Evolutionary conservation across 768 basidiomycete species (phyloP).

Genomic region (Tylopilus sp.): DNA sequence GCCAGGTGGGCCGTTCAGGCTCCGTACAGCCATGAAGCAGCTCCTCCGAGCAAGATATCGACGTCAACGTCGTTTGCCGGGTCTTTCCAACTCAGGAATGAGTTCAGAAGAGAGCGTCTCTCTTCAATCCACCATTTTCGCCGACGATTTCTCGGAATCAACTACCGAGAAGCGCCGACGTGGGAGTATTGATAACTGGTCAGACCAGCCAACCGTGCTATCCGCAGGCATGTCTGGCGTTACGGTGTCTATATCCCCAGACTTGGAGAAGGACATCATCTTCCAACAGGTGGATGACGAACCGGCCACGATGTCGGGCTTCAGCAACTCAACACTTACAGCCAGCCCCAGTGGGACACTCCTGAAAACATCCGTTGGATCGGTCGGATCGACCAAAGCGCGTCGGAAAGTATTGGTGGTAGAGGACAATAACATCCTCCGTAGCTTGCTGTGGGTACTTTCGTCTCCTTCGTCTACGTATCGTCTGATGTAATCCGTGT

Average conservation of each 20-base stretch:
- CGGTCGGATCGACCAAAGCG: conserved; percentile 41
- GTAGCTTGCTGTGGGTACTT: conserved; percentile 70
- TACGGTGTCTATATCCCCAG: conserved; percentile 18
- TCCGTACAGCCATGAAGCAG: conserved; percentile 61
- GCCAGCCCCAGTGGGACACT: conserved; percentile 63
- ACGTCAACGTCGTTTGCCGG: conserved; percentile 24
- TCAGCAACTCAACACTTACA: conserved; percentile 43
- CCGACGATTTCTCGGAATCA: conserved; percentile 20
- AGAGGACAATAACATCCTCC: conserved; percentile 86
- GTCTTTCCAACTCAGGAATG: conserved; percentile 16
- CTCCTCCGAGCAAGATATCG: conserved; percentile 32
- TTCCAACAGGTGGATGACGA: conserved; percentile 17
- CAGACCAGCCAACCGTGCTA: conserved; percentile 11
- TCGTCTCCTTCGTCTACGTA: conserved; percentile 1
- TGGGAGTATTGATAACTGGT: conserved; percentile 33
- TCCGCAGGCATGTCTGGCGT: conserved; percentile 10
- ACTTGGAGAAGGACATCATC: conserved; percentile 30
- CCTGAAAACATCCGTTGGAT: conserved; percentile 61
- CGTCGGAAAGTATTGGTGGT: conserved; percentile 73
- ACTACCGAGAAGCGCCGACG: conserved; percentile 25
- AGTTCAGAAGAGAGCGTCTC: conserved; percentile 26
- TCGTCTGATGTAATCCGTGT: conserved; percentile 10
- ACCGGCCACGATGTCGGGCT: conserved; percentile 7
- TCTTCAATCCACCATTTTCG: conserved; percentile 27
- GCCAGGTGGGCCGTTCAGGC: conserved; percentile 77